Evolutionary conservation across 257 asterid genomes (phyloP).

Genomic region (Nicotiana tomentosiformis): DNA sequence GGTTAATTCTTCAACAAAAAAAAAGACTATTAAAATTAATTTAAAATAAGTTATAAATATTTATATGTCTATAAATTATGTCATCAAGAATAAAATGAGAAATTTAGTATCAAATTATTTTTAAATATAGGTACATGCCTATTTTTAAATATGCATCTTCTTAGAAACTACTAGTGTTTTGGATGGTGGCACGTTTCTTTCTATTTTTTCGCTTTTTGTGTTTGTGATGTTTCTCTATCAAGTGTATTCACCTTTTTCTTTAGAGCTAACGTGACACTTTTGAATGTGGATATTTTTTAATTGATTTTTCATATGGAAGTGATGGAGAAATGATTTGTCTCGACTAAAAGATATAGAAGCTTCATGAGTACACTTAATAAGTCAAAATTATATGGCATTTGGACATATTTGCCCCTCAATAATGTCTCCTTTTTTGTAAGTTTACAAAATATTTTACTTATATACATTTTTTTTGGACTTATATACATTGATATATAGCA

Average conservation of each 20-base stretch:
- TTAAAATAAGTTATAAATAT: no score
- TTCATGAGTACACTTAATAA: background rate
- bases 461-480: no score
- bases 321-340: background rate
- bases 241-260: background rate
- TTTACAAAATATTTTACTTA: no score
- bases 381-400: background rate
- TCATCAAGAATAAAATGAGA: background rate
- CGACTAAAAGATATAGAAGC: background rate
- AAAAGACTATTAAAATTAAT: no score
- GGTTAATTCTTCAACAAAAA: no score
- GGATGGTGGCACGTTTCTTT: constrained; percentile 11
- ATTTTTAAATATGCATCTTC: background rate
- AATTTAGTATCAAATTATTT: background rate
- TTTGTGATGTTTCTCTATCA: constrained; percentile 4
- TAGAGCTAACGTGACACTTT: background rate
- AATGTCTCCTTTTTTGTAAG: no score
- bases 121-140: no score
- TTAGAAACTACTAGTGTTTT: constrained; percentile 1
- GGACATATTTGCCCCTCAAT: background rate
- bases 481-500: no score
- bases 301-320: background rate
- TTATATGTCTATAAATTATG: background rate
- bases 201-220: constrained; percentile 1
- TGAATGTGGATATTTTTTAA: background rate